phyloP scores from a whole-genome alignment of 2,329 filamentous ascomycete genomes.

The Xylariaceae sp. region DNA sequence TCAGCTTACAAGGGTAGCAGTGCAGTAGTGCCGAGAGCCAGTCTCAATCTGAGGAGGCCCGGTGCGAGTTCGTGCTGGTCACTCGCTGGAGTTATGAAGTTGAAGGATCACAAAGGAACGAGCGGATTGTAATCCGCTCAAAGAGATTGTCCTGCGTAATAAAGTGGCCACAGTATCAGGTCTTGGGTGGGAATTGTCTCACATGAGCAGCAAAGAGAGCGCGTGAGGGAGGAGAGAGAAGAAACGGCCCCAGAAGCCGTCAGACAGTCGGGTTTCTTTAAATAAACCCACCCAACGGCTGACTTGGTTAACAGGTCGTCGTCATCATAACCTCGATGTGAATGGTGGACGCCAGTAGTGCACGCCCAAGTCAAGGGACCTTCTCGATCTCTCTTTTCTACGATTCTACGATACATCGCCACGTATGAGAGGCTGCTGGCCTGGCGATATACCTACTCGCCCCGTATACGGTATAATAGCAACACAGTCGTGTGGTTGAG shows the following conservation, averaged over 20 bases:
- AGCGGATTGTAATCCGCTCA: background rate
- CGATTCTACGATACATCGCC: background rate
- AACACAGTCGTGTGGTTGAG: conserved; percentile 6
- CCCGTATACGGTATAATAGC: too few relatives aligned
- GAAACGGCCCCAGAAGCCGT: background rate
- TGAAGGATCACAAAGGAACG: background rate
- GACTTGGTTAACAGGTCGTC: too few relatives aligned
- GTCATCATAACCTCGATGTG: background rate
- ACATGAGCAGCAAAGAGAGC: background rate
- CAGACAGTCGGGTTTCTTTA: too few relatives aligned
- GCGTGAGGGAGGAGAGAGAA: background rate
- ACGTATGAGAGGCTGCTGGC: background rate
- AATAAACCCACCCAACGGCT: too few relatives aligned
- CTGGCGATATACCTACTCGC: background rate
- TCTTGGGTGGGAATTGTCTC: background rate
- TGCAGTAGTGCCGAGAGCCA: background rate
- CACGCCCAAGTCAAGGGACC: background rate
- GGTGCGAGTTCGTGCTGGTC: background rate
- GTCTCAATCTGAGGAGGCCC: background rate
- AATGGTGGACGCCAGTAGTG: background rate
- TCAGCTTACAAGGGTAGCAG: background rate
- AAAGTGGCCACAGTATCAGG: background rate
- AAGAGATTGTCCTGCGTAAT: background rate
- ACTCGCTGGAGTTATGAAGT: background rate
- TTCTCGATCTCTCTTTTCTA: too few relatives aligned